Percentiles rank a stretch among this genome's conserved stretches.
These are phyloP conservation scores for Cryphonectria carpinicola DNA, from an alignment of 2,329 filamentous ascomycete species.

Conservation along the genomic window DNA sequence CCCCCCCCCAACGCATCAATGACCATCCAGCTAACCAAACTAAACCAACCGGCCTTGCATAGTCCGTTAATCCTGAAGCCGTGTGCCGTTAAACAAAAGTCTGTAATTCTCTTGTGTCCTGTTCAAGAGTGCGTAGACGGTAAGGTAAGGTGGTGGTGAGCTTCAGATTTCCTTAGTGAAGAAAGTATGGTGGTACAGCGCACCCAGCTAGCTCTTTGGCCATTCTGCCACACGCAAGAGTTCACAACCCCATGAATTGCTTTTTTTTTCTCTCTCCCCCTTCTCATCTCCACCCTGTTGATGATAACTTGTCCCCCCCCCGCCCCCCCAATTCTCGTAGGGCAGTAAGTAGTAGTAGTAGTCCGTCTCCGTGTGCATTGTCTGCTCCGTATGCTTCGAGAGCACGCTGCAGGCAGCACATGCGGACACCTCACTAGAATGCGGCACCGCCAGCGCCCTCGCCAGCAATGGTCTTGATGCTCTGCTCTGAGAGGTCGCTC, in stretches of 20 bases:
- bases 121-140: not conserved
- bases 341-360: no score
- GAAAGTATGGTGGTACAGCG: not conserved
- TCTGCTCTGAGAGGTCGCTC: slow-evolving; percentile 60
- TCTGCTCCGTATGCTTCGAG: not conserved
- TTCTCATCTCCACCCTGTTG: not conserved
- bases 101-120: not conserved
- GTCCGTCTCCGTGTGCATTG: no score
- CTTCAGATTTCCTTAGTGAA: not conserved
- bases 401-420: not conserved
- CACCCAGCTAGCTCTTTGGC: not conserved
- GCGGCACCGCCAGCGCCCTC: slow-evolving; percentile 60
- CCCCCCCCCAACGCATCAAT: no score
- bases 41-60: not conserved
- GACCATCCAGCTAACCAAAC: not conserved
- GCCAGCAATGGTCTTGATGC: slow-evolving; percentile 59
- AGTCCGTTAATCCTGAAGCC: not conserved
- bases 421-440: slow-evolving; percentile 43
- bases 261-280: not conserved
- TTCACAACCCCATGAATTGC: not conserved
- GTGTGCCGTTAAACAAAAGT: not conserved
- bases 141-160: not conserved
- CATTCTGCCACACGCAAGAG: not conserved
- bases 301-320: not conserved
- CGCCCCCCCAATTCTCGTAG: no score